Evolutionary conservation across 2,329 filamentous ascomycete species (phyloP).

Genomic region (Xylaria polymorpha): DNA sequence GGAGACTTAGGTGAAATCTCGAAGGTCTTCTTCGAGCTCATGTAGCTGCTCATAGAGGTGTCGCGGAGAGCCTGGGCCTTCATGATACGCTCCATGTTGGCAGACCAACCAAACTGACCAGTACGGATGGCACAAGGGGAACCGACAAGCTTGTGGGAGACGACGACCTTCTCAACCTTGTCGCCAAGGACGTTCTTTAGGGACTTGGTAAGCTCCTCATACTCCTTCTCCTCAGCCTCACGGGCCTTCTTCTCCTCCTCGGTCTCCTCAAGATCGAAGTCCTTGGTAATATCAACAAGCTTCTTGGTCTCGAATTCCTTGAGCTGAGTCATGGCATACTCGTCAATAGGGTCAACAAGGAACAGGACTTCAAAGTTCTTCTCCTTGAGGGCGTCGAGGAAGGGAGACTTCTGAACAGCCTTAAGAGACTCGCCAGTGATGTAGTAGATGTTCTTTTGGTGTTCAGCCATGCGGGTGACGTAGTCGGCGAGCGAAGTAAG

Average conservation of each 20-base stretch:
- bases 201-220: slow-evolving; percentile 90
- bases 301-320: slow-evolving; percentile 99
- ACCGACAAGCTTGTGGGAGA: slow-evolving; percentile 95
- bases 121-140: slow-evolving; percentile 98
- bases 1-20: slow-evolving; percentile 99
- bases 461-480: slow-evolving; percentile 98
- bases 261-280: slow-evolving; percentile 99
- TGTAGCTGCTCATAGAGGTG: slow-evolving; percentile 99
- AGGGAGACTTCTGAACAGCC: slow-evolving; percentile 97
- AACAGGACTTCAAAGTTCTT: slow-evolving; percentile 99
- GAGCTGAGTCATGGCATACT: slow-evolving; percentile 99
- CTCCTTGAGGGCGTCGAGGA: slow-evolving; percentile 97
- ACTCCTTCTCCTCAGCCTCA: slow-evolving; percentile 98
- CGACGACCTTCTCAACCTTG: slow-evolving; percentile 99
- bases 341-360: slow-evolving; percentile 98
- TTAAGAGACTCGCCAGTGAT: slow-evolving; percentile 99
- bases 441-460: slow-evolving; percentile 99
- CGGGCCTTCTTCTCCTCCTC: slow-evolving; percentile 98
- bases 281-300: slow-evolving; percentile 99
- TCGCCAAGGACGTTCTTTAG: slow-evolving; percentile 99
- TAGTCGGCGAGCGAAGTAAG: slow-evolving; percentile 95
- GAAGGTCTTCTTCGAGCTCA: slow-evolving; percentile 99
- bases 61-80: slow-evolving; percentile 99
- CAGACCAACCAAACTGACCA: slow-evolving; percentile 99
- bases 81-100: slow-evolving; percentile 99